A percentile compares a stretch with the other conserved stretches of the same genome.
Evolutionary conservation across 441 rosid species (phyloP).

Genomic region (Kokia cookei): DNA sequence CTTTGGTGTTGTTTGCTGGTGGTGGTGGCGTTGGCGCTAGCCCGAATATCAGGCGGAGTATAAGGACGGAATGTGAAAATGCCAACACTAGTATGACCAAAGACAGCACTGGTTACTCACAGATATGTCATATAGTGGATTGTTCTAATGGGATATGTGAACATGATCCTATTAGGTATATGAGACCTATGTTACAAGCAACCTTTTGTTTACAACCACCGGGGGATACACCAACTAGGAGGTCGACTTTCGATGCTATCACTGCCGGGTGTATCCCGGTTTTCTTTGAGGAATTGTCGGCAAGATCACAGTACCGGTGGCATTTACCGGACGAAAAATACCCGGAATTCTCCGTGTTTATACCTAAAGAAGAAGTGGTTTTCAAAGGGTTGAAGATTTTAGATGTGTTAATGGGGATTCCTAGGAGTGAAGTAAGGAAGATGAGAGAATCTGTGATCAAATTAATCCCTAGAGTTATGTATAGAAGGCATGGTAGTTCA

Average conservation of each 20-base stretch:
- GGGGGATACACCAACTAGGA: conserved; percentile 77
- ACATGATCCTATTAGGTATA: conserved; percentile 73
- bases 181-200: conserved; percentile 73
- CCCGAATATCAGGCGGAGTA: conserved; percentile 75
- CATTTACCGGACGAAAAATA: conserved; percentile 57
- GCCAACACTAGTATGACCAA: neutral
- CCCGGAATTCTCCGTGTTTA: conserved; percentile 52
- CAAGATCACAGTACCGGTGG: conserved; percentile 67
- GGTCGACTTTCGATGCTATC: conserved; percentile 81
- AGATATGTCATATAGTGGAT: conserved; percentile 68
- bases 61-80: conserved; percentile 60
- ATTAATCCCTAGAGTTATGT: conserved; percentile 65
- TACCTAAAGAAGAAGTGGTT: conserved; percentile 84
- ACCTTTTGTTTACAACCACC: conserved; percentile 88
- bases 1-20: conserved; percentile 76
- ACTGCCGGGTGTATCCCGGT: conserved; percentile 90
- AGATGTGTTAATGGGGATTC: conserved; percentile 68
- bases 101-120: conserved; percentile 14
- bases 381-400: conserved; percentile 54
- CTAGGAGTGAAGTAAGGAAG: conserved; percentile 45
- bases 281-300: conserved; percentile 77
- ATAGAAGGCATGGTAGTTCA: conserved; percentile 76
- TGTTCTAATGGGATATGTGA: conserved; percentile 86
- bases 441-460: conserved; percentile 70
- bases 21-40: conserved; percentile 61